Evolutionary conservation across 2,329 filamentous ascomycete species (phyloP).

Genomic region (Talaromyces sp.): DNA sequence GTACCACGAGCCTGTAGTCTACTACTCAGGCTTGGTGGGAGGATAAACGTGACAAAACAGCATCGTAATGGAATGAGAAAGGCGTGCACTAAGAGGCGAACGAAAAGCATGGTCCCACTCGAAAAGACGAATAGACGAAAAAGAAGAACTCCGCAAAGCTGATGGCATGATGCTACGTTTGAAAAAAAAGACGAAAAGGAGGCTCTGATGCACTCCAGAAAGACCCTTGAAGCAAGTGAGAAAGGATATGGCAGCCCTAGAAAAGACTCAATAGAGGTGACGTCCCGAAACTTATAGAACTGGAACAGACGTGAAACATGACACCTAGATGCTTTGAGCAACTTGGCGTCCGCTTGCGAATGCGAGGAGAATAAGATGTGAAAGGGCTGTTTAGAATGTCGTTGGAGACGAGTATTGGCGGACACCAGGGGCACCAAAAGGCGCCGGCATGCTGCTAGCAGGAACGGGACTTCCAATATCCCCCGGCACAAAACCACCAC

Average conservation of each 20-base stretch:
- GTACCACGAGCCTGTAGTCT: slow-evolving; percentile 5
- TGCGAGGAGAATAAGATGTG: neutral
- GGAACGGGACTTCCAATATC: slow-evolving; percentile 67
- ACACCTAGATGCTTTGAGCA: slow-evolving; percentile 13
- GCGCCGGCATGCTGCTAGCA: slow-evolving; percentile 39
- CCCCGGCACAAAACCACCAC: slow-evolving; percentile 52
- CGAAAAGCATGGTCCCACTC: slow-evolving; percentile 13
- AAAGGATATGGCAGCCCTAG: neutral
- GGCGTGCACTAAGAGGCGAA: neutral
- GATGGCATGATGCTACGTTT: slow-evolving; percentile 17
- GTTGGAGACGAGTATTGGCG: slow-evolving; percentile 39
- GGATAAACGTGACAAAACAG: neutral
- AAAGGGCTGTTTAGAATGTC: slow-evolving; percentile 16
- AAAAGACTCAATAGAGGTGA: slow-evolving; percentile 3
- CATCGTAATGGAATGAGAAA: slow-evolving; percentile 11
- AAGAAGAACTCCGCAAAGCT: slow-evolving; percentile 17
- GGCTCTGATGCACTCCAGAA: slow-evolving; percentile 11
- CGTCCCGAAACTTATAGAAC: slow-evolving; percentile 5
- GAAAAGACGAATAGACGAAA: slow-evolving; percentile 6
- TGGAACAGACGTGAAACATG: slow-evolving; percentile 12
- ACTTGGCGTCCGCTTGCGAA: slow-evolving; percentile 10
- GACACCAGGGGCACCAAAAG: slow-evolving; percentile 33
- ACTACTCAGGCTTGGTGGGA: neutral
- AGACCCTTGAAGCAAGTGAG: slow-evolving; percentile 8
- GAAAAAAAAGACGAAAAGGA: slow-evolving; percentile 6